Percentiles rank a stretch among this genome's conserved stretches.
Evolutionary conservation across 495 filamentous ascomycete species (phyloP).

Genomic region (Darksidea phi): DNA sequence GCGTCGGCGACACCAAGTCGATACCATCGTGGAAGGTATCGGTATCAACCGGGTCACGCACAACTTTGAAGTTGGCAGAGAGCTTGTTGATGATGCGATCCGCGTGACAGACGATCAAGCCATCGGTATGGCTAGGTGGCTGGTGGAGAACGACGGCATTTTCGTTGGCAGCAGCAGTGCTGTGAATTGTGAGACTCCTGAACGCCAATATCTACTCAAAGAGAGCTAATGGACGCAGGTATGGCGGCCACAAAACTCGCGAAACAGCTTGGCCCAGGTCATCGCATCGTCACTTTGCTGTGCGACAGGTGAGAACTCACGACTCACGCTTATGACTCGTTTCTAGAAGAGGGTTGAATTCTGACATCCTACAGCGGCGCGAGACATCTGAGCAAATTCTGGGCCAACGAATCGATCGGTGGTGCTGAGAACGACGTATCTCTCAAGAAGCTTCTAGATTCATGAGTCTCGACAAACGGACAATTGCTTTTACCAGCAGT

Average conservation of each 20-base stretch:
- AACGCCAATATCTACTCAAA: neutral
- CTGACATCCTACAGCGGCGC: conserved; percentile 55
- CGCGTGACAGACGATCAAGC: conserved; percentile 91
- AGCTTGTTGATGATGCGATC: conserved; percentile 84
- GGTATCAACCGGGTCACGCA: conserved; percentile 88
- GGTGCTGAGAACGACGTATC: conserved; percentile 33
- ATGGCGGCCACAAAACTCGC: conserved; percentile 84
- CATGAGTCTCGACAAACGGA: neutral
- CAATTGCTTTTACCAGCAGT: neutral
- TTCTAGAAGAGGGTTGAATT: neutral
- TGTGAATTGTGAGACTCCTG: conserved; percentile 72
- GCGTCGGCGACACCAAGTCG: conserved; percentile 81
- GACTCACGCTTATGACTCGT: neutral
- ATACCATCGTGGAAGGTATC: conserved; percentile 94
- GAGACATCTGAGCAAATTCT: conserved; percentile 91
- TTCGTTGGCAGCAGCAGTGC: conserved; percentile 93
- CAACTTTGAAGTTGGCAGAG: conserved; percentile 84
- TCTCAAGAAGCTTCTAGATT: conserved; percentile 20
- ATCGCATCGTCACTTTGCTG: conserved; percentile 83
- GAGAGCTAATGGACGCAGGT: conserved; percentile 44
- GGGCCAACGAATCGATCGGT: conserved; percentile 74
- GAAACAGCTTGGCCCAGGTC: conserved; percentile 68
- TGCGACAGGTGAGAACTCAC: conserved; percentile 58
- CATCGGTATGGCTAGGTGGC: conserved; percentile 85
- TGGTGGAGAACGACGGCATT: conserved; percentile 94